phyloP scores from a whole-genome alignment of 768 basidiomycete species.

The Gymnopilus dilepis region DNA sequence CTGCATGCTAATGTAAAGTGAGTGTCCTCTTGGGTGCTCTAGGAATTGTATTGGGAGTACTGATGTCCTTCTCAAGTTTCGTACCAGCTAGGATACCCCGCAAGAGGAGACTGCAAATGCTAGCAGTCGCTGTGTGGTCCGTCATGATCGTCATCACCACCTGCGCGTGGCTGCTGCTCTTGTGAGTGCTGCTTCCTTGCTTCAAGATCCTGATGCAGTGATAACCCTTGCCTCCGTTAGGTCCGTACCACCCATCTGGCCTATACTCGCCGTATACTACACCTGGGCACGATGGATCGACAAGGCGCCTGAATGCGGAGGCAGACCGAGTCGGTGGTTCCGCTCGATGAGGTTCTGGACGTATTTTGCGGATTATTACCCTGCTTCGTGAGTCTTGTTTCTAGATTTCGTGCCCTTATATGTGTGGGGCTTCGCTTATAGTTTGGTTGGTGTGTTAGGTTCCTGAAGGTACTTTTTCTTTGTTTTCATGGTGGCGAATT shows the following conservation, averaged over 20 bases:
- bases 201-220: neutral
- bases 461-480: conserved; percentile 50
- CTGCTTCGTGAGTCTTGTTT: conserved; percentile 71
- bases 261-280: conserved; percentile 75
- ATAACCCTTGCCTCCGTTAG: conserved; percentile 44
- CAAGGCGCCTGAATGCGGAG: conserved; percentile 72
- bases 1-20: conserved; percentile 80
- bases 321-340: conserved; percentile 77
- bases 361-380: conserved; percentile 93
- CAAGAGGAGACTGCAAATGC: conserved; percentile 85
- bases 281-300: conserved; percentile 83
- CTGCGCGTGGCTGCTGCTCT: conserved; percentile 76
- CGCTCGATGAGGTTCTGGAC: conserved; percentile 75
- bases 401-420: neutral
- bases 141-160: conserved; percentile 73
- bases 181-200: conserved; percentile 52
- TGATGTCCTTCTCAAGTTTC: conserved; percentile 53
- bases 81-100: conserved; percentile 87
- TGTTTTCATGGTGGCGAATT: neutral
- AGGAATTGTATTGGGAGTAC: neutral
- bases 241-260: conserved; percentile 90
- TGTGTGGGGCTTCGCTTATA: conserved; percentile 32
- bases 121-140: conserved; percentile 89
- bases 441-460: conserved; percentile 34
- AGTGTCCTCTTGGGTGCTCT: conserved; percentile 30